Conservation (phyloP, 371 early-diverging fungal species). For the Mucor ambiguus region DNA sequence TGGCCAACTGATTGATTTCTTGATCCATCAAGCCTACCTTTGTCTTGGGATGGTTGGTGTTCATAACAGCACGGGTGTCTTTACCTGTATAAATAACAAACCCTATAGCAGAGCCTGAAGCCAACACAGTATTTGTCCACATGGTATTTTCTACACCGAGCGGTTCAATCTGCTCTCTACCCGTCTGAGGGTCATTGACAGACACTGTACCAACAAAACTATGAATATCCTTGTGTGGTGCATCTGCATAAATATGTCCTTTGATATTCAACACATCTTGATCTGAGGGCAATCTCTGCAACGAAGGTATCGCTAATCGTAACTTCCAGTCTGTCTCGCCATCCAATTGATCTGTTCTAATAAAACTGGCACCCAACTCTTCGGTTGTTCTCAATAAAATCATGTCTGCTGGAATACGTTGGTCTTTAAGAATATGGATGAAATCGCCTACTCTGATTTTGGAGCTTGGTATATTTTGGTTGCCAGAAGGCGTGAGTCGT, state of each 20-base stretch:
- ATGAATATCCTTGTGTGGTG: constrained; percentile 98
- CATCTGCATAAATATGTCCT: constrained; percentile 81
- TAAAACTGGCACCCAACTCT: constrained; percentile 89
- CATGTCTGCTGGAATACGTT: constrained; percentile 94
- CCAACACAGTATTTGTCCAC: constrained; percentile 99
- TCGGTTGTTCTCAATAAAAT: constrained; percentile 90
- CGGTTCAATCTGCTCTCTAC: constrained; percentile 62
- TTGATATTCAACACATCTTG: constrained; percentile 58
- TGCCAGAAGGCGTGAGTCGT: constrained; percentile 60
- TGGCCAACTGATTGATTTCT: constrained; percentile 94
- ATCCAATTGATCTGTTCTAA: constrained; percentile 99
- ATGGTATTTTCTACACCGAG: constrained; percentile 93
- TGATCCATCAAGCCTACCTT: constrained; percentile 96
- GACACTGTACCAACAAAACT: constrained; percentile 89
- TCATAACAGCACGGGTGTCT: constrained; percentile 98
- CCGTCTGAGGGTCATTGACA: constrained; percentile 48
- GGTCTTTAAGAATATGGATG: constrained; percentile 89
- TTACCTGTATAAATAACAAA: constrained; percentile 97
- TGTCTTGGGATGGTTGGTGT: constrained; percentile 94
- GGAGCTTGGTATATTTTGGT: constrained; percentile 75
- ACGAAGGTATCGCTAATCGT: constrained; percentile 80
- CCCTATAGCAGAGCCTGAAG: constrained; percentile 92
- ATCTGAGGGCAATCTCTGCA: constrained; percentile 74
- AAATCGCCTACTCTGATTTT: constrained; percentile 95
- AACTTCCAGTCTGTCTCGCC: constrained; percentile 99